Conservation (phyloP, 352 stramenopile genomes). For the Phytophthora crassamura region DNA sequence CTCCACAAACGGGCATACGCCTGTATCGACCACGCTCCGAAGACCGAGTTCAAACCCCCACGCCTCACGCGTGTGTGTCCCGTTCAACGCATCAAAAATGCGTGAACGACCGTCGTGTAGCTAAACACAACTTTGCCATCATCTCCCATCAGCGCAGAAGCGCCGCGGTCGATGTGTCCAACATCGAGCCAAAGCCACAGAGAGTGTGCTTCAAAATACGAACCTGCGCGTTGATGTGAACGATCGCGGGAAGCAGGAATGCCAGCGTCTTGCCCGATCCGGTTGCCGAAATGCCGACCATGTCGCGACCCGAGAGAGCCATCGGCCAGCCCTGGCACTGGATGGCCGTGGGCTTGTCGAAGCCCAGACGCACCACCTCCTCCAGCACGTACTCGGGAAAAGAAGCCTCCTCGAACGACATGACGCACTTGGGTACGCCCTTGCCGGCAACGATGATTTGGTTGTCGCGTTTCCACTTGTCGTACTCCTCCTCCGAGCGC, state of each 20-base stretch:
- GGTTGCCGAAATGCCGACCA: slow-evolving; percentile 98
- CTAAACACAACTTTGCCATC: slow-evolving; percentile 37
- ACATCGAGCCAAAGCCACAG: slow-evolving; percentile 23
- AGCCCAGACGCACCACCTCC: slow-evolving; percentile 97
- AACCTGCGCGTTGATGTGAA: slow-evolving; percentile 99
- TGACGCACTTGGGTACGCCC: slow-evolving; percentile 97
- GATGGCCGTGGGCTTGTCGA: slow-evolving; percentile 94
- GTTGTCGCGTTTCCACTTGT: slow-evolving; percentile 93
- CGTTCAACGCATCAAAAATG: slow-evolving; percentile 29
- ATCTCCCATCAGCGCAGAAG: slow-evolving; percentile 33
- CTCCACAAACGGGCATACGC: slow-evolving; percentile 19
- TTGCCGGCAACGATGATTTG: slow-evolving; percentile 96
- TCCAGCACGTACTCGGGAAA: slow-evolving; percentile 97
- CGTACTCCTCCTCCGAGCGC: slow-evolving; percentile 91
- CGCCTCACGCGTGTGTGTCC: slow-evolving; percentile 26
- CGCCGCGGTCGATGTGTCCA: slow-evolving; percentile 25
- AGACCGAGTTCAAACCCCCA: slow-evolving; percentile 38
- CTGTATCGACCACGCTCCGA: slow-evolving; percentile 28
- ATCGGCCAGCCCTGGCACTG: slow-evolving; percentile 98
- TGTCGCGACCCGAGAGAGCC: slow-evolving; percentile 97
- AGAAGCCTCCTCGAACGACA: slow-evolving; percentile 94
- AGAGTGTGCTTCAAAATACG: slow-evolving; percentile 56
- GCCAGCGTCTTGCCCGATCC: slow-evolving; percentile 98
- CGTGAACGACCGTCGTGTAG: slow-evolving; percentile 32
- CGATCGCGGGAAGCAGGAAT: slow-evolving; percentile 99